Conservation (phyloP, 345 rosid genomes). For the Firmiana major region DNA sequence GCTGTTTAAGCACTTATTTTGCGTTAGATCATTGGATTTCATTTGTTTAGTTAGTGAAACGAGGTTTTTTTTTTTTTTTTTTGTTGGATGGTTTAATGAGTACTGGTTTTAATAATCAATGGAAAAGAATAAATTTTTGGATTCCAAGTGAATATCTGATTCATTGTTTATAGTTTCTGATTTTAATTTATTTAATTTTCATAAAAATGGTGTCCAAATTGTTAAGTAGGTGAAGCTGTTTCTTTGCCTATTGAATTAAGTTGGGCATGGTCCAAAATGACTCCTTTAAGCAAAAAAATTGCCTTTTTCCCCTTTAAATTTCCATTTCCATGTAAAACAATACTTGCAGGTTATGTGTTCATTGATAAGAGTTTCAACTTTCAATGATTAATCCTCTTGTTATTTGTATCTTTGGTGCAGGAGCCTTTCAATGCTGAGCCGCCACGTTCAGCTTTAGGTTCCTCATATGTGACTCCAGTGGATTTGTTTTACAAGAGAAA, state of each 20-base stretch:
- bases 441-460: slow-evolving; percentile 59
- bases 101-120: not conserved
- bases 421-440: slow-evolving; percentile 97
- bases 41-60: not conserved
- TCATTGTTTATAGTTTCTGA: not conserved
- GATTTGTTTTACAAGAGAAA: slow-evolving; percentile 89
- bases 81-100: not conserved
- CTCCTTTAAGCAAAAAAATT: not conserved
- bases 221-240: not conserved
- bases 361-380: not conserved
- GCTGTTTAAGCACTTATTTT: not conserved
- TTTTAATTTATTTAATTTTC: not conserved
- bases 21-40: not conserved
- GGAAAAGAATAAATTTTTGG: not conserved
- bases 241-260: not conserved
- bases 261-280: not conserved
- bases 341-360: not conserved
- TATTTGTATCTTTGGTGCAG: slow-evolving; percentile 32
- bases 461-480: slow-evolving; percentile 79
- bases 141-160: not conserved
- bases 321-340: not conserved
- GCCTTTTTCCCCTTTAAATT: not conserved
- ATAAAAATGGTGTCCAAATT: not conserved
- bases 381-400: not conserved
- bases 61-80: not conserved